Conservation (phyloP, 805 yeast genomes). For the Yamadazyma olivae region DNA sequence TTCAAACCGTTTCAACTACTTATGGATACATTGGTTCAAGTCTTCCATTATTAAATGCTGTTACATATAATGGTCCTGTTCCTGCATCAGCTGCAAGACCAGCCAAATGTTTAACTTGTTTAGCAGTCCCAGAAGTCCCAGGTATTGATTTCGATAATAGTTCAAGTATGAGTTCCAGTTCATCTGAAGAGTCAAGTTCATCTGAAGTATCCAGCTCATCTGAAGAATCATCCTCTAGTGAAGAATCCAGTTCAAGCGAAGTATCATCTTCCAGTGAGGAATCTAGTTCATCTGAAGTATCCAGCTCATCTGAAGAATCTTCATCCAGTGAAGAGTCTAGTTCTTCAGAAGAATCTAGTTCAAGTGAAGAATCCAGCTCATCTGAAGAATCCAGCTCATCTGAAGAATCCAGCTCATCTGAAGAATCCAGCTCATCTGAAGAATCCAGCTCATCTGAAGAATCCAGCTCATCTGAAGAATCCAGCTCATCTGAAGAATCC, state of each 20-base stretch:
- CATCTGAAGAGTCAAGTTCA: neutral
- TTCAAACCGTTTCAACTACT: constrained; percentile 7
- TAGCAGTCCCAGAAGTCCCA: constrained; percentile 11
- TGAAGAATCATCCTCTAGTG: constrained; percentile 4
- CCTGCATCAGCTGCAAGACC: constrained; percentile 14
- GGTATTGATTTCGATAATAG: constrained; percentile 6
- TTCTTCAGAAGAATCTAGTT: constrained; percentile 9
- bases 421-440: constrained; percentile 2
- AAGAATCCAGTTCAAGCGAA: constrained; percentile 5
- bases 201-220: constrained; percentile 4
- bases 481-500: constrained; percentile 1
- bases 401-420: constrained; percentile 5
- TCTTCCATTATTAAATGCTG: constrained; percentile 10
- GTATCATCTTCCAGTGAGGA: constrained; percentile 2
- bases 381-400: neutral
- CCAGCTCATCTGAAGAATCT: constrained; percentile 1
- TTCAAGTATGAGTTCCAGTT: neutral
- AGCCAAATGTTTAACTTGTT: constrained; percentile 12
- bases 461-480: constrained; percentile 1
- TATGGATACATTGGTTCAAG: constrained; percentile 10
- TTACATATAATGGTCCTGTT: constrained; percentile 12
- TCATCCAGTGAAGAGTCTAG: constrained; percentile 6
- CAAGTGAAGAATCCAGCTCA: neutral
- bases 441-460: constrained; percentile 1
- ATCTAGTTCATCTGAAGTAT: neutral